Percentiles rank a stretch among this genome's conserved stretches.
Evolutionary conservation across 768 basidiomycete genomes (phyloP).

Genomic region (Boletus reticulatus): DNA sequence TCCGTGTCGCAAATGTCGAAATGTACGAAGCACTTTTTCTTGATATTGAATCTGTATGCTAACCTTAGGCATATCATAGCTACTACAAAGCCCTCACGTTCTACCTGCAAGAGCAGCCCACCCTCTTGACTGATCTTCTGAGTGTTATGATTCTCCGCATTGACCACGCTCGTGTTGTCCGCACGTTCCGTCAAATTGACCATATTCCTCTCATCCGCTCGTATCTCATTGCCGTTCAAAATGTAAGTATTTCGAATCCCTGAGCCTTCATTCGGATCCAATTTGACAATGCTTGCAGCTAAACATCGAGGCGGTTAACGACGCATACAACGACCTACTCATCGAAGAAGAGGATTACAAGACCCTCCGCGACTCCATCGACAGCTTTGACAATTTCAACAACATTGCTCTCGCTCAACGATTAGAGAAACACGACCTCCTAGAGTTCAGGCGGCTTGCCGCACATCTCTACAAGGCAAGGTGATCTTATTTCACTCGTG

Average conservation of each 20-base stretch:
- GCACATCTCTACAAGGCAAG: constrained; percentile 93
- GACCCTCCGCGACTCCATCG: constrained; percentile 94
- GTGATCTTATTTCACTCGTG: not conserved
- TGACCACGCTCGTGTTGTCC: constrained; percentile 93
- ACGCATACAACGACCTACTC: constrained; percentile 95
- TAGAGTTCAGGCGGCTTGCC: constrained; percentile 94
- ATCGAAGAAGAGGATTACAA: constrained; percentile 99
- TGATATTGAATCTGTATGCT: not conserved
- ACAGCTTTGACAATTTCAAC: constrained; percentile 98
- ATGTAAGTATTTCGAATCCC: constrained; percentile 45
- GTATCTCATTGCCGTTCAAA: constrained; percentile 96
- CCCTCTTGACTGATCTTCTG: constrained; percentile 88
- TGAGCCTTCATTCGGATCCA: not conserved
- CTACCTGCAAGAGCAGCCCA: constrained; percentile 93
- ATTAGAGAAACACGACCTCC: constrained; percentile 84
- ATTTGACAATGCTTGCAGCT: constrained; percentile 49
- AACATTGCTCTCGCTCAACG: constrained; percentile 82
- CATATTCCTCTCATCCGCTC: constrained; percentile 94
- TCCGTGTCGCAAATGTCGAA: constrained; percentile 96
- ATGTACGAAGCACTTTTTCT: constrained; percentile 53
- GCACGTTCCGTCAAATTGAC: constrained; percentile 92
- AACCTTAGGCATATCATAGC: constrained; percentile 35
- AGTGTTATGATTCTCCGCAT: constrained; percentile 91
- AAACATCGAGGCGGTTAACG: constrained; percentile 96
- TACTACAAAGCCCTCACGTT: constrained; percentile 96